Evolutionary conservation across 345 rosid genomes (phyloP).

Genomic region (Jatropha curcas): DNA sequence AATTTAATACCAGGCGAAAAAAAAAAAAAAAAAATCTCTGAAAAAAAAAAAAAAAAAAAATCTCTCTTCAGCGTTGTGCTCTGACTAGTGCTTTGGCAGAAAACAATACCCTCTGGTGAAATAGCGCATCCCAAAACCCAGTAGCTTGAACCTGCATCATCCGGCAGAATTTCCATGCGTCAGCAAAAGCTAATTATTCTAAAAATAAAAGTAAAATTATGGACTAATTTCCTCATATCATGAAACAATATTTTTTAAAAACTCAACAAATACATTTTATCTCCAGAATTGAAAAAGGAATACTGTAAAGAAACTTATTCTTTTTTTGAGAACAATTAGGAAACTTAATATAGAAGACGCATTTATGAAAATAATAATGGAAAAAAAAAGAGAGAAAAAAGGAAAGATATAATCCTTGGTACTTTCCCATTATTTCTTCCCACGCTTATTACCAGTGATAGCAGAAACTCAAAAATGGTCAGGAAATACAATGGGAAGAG

Average conservation of each 20-base stretch:
- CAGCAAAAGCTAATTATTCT: neutral
- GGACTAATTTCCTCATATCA: neutral
- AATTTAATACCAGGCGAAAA: conserved; percentile 6
- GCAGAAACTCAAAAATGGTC: no score
- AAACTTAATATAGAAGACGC: neutral
- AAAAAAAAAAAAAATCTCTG: no score
- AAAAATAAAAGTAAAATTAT: neutral
- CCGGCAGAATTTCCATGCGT: neutral
- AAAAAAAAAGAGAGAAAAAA: neutral
- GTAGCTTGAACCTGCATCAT: conserved; percentile 6
- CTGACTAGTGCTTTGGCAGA: neutral
- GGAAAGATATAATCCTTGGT: neutral
- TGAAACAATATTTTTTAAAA: neutral
- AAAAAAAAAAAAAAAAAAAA: no score
- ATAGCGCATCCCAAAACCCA: neutral
- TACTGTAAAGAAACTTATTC: neutral
- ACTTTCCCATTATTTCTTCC: neutral
- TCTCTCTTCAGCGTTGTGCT: neutral
- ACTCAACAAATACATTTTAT: no score
- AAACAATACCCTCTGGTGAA: neutral
- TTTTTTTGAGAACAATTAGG: no score
- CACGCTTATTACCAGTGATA: neutral
- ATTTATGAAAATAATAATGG: neutral
- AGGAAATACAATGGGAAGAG: no score
- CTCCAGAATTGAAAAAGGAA: neutral